Percentiles rank a stretch among this genome's conserved stretches.
phyloP scores from a whole-genome alignment of 495 filamentous ascomycete genomes.

The Neurospora hispaniola region DNA sequence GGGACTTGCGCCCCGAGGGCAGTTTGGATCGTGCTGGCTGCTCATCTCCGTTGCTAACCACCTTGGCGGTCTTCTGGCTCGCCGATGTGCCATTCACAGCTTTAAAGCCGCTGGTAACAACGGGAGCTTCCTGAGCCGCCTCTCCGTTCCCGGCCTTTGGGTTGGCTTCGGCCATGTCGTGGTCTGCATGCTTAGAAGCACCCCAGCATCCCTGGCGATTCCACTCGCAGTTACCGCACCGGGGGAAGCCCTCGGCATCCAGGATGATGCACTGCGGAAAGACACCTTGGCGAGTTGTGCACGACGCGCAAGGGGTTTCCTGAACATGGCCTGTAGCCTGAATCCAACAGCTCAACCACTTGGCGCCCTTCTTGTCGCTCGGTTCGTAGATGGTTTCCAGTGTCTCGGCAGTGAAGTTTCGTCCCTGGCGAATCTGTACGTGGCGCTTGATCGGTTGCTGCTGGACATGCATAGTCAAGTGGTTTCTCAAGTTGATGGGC shows the following conservation, averaged over 20 bases:
- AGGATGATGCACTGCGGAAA: conserved; percentile 19
- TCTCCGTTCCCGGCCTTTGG: not conserved
- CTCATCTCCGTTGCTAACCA: not conserved
- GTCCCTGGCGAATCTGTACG: conserved; percentile 16
- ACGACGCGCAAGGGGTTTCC: conserved; percentile 13
- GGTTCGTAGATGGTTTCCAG: conserved; percentile 16
- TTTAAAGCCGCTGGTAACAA: conserved; percentile 14
- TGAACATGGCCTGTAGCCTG: conserved; percentile 22
- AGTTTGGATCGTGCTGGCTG: not conserved
- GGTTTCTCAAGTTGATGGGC: conserved; percentile 6
- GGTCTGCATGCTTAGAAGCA: not conserved
- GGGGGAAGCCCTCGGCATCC: conserved; percentile 12
- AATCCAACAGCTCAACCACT: conserved; percentile 22
- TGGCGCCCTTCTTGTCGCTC: conserved; percentile 16
- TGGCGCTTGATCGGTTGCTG: conserved; percentile 16
- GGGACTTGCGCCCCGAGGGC: conserved; percentile 12
- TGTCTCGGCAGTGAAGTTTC: conserved; percentile 14
- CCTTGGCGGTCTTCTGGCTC: not conserved
- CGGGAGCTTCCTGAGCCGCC: not conserved
- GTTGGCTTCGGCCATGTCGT: not conserved
- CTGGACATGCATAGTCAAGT: conserved; percentile 6
- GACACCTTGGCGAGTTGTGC: conserved; percentile 10
- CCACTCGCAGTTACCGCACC: conserved; percentile 29
- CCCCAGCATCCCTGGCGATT: conserved; percentile 18
- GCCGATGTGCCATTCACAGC: conserved; percentile 11